These are phyloP conservation scores for Conticribra weissflogii DNA, from an alignment of 108 stramenopile genomes.

Conservation along the genomic window DNA sequence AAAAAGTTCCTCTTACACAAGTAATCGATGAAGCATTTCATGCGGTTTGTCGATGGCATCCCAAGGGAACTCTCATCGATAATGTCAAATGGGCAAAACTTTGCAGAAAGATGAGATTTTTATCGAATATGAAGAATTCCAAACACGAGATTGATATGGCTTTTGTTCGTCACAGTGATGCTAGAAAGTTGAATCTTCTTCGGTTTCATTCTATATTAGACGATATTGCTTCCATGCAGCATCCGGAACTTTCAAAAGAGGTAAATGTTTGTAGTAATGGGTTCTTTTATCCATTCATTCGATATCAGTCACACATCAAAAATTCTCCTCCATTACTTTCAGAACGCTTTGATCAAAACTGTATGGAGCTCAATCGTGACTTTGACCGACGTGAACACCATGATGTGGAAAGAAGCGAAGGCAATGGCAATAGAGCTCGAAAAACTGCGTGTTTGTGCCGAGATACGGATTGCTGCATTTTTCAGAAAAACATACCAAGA, in stretches of 20 bases:
- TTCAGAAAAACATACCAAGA: slow-evolving; percentile 27
- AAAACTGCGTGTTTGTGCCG: slow-evolving; percentile 49
- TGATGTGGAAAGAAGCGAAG: slow-evolving; percentile 61
- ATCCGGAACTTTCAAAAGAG: slow-evolving; percentile 28
- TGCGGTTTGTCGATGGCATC: slow-evolving; percentile 56
- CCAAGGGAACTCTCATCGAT: slow-evolving; percentile 42
- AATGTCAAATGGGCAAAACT: slow-evolving; percentile 65
- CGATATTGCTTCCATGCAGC: slow-evolving; percentile 50
- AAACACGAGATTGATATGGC: slow-evolving; percentile 57
- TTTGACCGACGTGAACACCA: slow-evolving; percentile 54
- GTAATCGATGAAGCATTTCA: slow-evolving; percentile 48
- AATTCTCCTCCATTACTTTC: too few relatives aligned
- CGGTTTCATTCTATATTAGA: slow-evolving; percentile 38
- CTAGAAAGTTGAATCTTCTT: slow-evolving; percentile 42
- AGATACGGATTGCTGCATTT: slow-evolving; percentile 42
- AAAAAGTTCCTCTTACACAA: slow-evolving; percentile 32
- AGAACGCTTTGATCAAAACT: slow-evolving; percentile 33
- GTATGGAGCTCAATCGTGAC: slow-evolving; percentile 51
- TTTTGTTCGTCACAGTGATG: slow-evolving; percentile 36
- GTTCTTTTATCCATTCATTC: too few relatives aligned
- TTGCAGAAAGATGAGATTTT: slow-evolving; percentile 54
- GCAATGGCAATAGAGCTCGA: slow-evolving; percentile 53
- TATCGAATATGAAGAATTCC: slow-evolving; percentile 44
- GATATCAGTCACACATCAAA: neutral
- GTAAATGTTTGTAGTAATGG: slow-evolving; percentile 13